These are phyloP conservation scores for Coccomyxa sp. DNA, from an alignment of 139 green algal genomes.

Conservation along the genomic window DNA sequence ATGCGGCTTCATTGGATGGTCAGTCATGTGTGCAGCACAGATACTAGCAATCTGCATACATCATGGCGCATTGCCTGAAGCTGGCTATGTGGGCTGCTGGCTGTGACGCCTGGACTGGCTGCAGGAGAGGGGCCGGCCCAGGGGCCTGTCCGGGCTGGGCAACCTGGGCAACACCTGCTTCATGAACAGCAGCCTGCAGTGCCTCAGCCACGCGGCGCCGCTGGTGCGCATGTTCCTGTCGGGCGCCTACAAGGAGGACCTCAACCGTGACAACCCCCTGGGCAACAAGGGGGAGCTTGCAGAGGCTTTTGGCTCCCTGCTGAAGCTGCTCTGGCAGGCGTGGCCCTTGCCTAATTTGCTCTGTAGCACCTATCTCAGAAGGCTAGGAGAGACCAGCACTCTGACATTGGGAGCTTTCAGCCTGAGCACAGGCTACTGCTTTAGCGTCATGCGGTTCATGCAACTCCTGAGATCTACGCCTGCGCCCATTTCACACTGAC, in stretches of 20 bases:
- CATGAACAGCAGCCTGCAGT: conserved; percentile 94
- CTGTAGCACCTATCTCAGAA: too few relatives aligned
- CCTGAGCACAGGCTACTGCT: too few relatives aligned
- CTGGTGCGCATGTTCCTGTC: conserved; percentile 79
- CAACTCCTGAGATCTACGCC: too few relatives aligned
- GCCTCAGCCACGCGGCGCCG: conserved; percentile 78
- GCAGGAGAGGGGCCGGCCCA: neutral
- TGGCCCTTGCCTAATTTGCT: too few relatives aligned
- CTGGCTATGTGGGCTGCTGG: neutral
- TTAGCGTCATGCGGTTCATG: too few relatives aligned
- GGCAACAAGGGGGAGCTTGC: conserved; percentile 91
- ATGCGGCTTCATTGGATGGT: too few relatives aligned
- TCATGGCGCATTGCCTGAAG: neutral
- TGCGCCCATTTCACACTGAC: too few relatives aligned
- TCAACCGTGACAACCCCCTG: conserved; percentile 85
- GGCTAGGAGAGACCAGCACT: too few relatives aligned
- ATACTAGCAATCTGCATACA: neutral
- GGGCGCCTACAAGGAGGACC: conserved; percentile 58
- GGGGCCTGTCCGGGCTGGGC: conserved; percentile 62
- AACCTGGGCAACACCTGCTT: conserved; percentile 96
- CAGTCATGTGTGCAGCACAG: neutral
- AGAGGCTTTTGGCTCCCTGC: conserved; percentile 75
- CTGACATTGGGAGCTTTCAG: too few relatives aligned
- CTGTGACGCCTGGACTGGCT: too few relatives aligned
- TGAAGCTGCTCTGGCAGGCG: conserved; percentile 81